These are phyloP conservation scores for Phoma sp. DNA, from an alignment of 2,329 filamentous ascomycete genomes.

Conservation along the genomic window DNA sequence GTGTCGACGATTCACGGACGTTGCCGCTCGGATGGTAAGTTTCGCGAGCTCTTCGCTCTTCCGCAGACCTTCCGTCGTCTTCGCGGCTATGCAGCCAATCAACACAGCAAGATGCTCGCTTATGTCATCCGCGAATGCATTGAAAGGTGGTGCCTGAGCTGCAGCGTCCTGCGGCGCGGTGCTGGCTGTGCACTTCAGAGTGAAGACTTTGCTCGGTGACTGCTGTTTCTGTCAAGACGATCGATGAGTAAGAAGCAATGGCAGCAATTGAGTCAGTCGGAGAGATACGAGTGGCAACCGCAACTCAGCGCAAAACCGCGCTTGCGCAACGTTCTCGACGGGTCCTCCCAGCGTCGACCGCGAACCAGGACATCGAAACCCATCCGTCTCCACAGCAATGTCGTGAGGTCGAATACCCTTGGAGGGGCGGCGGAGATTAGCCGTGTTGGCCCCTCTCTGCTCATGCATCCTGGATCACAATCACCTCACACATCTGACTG, in stretches of 20 bases:
- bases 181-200: conserved; percentile 1
- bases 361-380: conserved; percentile 11
- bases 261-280: conserved; percentile 1
- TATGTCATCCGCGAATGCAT: conserved; percentile 1
- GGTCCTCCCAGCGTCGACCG: conserved; percentile 9
- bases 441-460: conserved; percentile 19
- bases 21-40: conserved; percentile 21
- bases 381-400: conserved; percentile 15
- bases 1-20: conserved; percentile 5
- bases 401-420: conserved; percentile 8
- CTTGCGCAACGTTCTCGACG: conserved; percentile 8
- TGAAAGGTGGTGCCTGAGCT: not conserved
- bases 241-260: not conserved
- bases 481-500: conserved; percentile 12
- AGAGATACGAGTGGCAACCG: conserved; percentile 5
- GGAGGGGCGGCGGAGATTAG: conserved; percentile 20
- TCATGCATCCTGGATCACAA: conserved; percentile 19
- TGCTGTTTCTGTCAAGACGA: not conserved
- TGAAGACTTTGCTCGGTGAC: not conserved
- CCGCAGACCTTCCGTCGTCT: conserved; percentile 3
- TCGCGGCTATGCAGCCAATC: conserved; percentile 16
- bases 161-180: conserved; percentile 3
- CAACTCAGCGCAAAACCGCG: conserved; percentile 13
- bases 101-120: not conserved
- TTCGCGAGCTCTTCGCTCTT: conserved; percentile 12